Conservation (phyloP, 108 stramenopile species). For the Halocafeteria seosinensis region DNA sequence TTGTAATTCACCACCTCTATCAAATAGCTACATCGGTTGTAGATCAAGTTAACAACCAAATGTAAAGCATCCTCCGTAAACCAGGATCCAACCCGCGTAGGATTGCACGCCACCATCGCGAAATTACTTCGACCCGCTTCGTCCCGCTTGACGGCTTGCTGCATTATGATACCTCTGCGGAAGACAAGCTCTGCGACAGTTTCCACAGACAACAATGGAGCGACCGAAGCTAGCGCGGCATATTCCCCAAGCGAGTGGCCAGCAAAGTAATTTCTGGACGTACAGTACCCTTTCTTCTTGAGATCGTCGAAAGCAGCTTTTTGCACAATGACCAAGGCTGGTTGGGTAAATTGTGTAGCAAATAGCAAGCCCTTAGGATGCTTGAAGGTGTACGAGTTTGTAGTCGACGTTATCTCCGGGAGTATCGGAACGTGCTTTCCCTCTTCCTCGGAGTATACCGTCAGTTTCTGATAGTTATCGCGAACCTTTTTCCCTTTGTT, state of each 20-base stretch:
- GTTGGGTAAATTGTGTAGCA: slow-evolving; percentile 15
- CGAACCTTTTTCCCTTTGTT: slow-evolving; percentile 6
- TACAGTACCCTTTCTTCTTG: not conserved
- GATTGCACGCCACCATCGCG: slow-evolving; percentile 14
- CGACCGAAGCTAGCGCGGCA: slow-evolving; percentile 3
- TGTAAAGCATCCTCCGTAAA: slow-evolving; percentile 3
- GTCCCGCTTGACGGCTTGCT: slow-evolving; percentile 13
- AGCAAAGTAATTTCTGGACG: not conserved
- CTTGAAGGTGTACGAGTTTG: slow-evolving; percentile 9
- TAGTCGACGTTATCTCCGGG: not conserved
- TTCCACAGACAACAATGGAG: slow-evolving; percentile 1
- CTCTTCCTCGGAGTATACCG: not conserved
- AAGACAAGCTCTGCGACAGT: slow-evolving; percentile 9
- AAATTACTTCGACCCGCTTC: slow-evolving; percentile 1
- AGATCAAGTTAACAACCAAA: not conserved
- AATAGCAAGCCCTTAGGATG: slow-evolving; percentile 11
- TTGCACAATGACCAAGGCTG: slow-evolving; percentile 8
- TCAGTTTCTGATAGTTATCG: slow-evolving; percentile 5
- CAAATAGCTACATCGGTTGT: not conserved
- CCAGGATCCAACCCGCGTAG: not conserved
- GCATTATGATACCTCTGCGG: slow-evolving; percentile 13
- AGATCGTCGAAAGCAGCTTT: slow-evolving; percentile 17
- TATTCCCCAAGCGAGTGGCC: slow-evolving; percentile 17
- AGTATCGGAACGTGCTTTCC: slow-evolving; percentile 5
- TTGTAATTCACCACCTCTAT: slow-evolving; percentile 16